Evolutionary conservation across 169 alveolate genomes (phyloP).

Genomic region (Perkinsus olseni): DNA sequence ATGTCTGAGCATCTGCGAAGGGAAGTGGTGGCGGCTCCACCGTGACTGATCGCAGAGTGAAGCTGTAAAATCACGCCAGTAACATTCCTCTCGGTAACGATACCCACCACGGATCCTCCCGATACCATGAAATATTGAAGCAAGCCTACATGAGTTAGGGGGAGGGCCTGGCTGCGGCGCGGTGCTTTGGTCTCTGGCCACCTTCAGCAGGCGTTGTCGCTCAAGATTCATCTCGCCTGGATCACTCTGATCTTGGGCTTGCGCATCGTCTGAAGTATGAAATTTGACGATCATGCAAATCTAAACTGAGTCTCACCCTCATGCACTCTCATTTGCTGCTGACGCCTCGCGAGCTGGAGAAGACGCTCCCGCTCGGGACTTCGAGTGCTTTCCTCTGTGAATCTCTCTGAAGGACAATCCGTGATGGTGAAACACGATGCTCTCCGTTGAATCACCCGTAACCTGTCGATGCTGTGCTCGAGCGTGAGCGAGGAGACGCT

Average conservation of each 20-base stretch:
- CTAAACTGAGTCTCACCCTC: neutral
- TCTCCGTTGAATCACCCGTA: neutral
- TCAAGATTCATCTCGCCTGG: neutral
- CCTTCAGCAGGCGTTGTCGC: neutral
- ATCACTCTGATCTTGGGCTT: neutral
- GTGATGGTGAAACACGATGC: neutral
- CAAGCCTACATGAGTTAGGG: neutral
- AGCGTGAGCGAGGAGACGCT: neutral
- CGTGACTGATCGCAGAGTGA: no score
- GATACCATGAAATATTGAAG: neutral
- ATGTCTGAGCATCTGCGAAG: no score
- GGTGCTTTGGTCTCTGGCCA: neutral
- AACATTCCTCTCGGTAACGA: no score
- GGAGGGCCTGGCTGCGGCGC: neutral
- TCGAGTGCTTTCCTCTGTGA: neutral
- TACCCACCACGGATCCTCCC: no score
- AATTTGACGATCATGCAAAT: no score
- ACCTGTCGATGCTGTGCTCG: neutral
- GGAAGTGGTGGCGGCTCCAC: no score
- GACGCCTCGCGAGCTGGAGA: neutral
- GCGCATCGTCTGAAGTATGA: no score
- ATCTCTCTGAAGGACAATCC: neutral
- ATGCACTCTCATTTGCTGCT: neutral
- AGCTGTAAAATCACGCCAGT: no score
- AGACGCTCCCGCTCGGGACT: neutral